phyloP scores from a whole-genome alignment of 768 basidiomycete species.

The Lactifluus volemus region DNA sequence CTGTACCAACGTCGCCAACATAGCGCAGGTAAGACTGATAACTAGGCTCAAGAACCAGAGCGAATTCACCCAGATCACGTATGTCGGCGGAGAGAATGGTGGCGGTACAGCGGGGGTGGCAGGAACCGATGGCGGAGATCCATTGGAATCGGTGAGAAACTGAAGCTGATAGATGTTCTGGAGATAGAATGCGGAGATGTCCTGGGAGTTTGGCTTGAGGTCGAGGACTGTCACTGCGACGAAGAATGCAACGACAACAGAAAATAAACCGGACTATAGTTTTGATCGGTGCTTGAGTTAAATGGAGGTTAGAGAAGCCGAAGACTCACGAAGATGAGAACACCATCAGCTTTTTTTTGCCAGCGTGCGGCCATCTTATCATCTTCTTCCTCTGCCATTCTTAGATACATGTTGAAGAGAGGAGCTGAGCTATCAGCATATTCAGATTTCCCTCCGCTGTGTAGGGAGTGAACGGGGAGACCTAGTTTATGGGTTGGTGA shows the following conservation, averaged over 20 bases:
- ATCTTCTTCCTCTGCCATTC: not conserved
- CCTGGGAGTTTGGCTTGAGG: not conserved
- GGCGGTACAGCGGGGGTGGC: not conserved
- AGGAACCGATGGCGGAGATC: too few relatives aligned
- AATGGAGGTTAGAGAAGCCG: too few relatives aligned
- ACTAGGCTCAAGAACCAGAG: not conserved
- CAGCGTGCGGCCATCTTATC: not conserved
- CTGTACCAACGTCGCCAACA: not conserved
- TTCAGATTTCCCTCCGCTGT: not conserved
- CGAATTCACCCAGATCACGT: not conserved
- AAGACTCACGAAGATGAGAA: not conserved
- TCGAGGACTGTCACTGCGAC: not conserved
- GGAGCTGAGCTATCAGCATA: not conserved
- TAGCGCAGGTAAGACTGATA: not conserved
- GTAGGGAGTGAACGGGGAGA: too few relatives aligned
- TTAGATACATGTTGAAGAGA: not conserved
- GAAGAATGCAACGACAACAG: not conserved
- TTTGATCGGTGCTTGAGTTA: too few relatives aligned
- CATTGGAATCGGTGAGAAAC: not conserved
- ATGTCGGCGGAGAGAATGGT: not conserved
- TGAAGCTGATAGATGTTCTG: not conserved
- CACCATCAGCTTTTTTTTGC: not conserved
- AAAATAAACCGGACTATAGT: not conserved
- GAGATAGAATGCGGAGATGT: not conserved
- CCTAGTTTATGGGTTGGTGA: too few relatives aligned